Evolutionary conservation across 1,284 basidiomycete genomes (phyloP), one percentile per base, ranked within the genome.

Genomic region (Sporisorium sorghi): DNA sequence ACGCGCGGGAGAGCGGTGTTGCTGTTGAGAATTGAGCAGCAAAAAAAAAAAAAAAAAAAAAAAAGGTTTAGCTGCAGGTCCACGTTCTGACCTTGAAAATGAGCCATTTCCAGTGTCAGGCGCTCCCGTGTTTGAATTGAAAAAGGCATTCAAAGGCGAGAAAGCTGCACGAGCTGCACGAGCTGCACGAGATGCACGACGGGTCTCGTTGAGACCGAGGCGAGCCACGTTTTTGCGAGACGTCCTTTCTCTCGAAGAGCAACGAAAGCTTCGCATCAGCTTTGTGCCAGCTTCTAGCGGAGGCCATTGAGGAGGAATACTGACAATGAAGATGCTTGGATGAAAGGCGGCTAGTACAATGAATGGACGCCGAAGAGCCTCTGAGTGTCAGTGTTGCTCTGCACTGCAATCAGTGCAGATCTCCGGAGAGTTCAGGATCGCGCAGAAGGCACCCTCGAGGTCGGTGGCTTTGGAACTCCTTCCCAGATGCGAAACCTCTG

Each of bases 41-140:
- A n/a, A n/a, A n/a, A n/a, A n/a, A n/a, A n/a, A n/a, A n/a, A n/a
- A n/a, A n/a, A n/a, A n/a, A n/a, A n/a, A n/a, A 11, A 6, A 14
- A 6, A 33, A 32, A 55, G 12, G 11, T 42, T 53, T 65, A 58
- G 51, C 55, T 66, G 63, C 57, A 59, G 52, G 63, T 59, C 57
- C 63, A 66, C 63, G 63, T 66, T 66, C 57, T 24, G 40, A 32
- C 21, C 55, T 58, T 23, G 23, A 19, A 23, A 28, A n/a, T n/a
- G n/a, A n/a, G n/a, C n/a, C n/a, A n/a, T n/a, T n/a, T n/a, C n/a
- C n/a, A n/a, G n/a, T 42, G 24, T 5, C 35, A 33, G 43, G 44
- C 44, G 28, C 9, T n/a, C 2, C 9, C n/a, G 37, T 5, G 11
- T 19, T 30, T 30, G 26, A 19, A 47, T 30, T 47, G 17, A n/a